Conservation (phyloP, 2,329 filamentous ascomycete genomes). For the Aureobasidium namibiae region DNA sequence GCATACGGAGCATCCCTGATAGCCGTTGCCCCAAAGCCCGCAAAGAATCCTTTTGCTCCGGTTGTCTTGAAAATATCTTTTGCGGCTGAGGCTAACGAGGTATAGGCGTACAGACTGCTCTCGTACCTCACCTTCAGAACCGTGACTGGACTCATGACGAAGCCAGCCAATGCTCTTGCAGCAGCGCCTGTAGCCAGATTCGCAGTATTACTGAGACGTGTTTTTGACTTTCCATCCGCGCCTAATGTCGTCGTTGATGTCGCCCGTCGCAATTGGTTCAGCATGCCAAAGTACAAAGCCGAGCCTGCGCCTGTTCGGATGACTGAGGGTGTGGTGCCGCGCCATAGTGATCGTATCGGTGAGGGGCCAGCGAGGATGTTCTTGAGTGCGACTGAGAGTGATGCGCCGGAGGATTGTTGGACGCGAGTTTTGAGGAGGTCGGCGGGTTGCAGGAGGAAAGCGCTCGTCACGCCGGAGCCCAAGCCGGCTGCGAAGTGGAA, state of each 20-base stretch:
- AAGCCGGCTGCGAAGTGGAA: conserved; percentile 88
- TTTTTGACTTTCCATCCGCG: neutral
- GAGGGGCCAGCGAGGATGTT: conserved; percentile 59
- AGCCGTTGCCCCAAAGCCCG: conserved; percentile 88
- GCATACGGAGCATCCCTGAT: conserved; percentile 94
- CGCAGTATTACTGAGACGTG: conserved; percentile 67
- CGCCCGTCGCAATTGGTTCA: conserved; percentile 53
- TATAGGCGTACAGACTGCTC: conserved; percentile 76
- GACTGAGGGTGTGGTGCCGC: conserved; percentile 86
- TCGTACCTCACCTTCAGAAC: conserved; percentile 97
- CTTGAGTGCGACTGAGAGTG: conserved; percentile 61
- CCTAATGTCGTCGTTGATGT: conserved; percentile 16
- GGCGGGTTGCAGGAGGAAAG: conserved; percentile 84
- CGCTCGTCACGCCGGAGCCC: conserved; percentile 76
- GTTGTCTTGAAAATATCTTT: conserved; percentile 65
- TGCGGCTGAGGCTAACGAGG: conserved; percentile 63
- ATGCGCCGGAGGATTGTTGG: conserved; percentile 67
- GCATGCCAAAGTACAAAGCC: conserved; percentile 84
- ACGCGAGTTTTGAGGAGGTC: conserved; percentile 95
- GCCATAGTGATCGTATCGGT: conserved; percentile 73
- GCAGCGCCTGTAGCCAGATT: conserved; percentile 80
- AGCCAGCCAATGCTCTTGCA: conserved; percentile 77
- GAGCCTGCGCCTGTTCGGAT: conserved; percentile 87
- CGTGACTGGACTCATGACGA: conserved; percentile 90
- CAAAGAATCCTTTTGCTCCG: conserved; percentile 78